phyloP scores from a whole-genome alignment of 1,284 basidiomycete species.

The Cutaneotrichosporon sp. region DNA sequence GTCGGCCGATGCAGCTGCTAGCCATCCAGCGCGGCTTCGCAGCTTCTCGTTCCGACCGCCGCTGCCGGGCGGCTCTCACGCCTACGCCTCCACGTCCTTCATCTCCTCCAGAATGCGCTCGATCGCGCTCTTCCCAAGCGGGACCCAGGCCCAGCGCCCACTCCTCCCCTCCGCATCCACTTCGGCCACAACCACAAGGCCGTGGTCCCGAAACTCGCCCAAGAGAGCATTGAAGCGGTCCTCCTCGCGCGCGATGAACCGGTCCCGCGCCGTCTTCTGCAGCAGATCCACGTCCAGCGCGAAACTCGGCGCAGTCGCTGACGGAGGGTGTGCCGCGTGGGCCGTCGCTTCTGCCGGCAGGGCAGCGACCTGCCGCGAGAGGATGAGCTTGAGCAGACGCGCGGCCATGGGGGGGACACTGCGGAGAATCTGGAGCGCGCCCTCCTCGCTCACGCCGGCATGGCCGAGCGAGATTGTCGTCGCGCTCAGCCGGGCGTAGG shows the following conservation, averaged over 20 bases:
- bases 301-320: conserved; percentile 34
- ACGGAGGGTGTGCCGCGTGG: conserved; percentile 20
- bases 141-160: conserved; percentile 67
- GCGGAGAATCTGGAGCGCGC: conserved; percentile 73
- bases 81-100: conserved; percentile 29
- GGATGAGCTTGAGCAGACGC: conserved; percentile 67
- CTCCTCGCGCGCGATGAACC: conserved; percentile 82
- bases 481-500: conserved; percentile 44
- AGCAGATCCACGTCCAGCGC: conserved; percentile 45
- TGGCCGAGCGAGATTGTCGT: conserved; percentile 29
- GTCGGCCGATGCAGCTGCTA: too few species aligned
- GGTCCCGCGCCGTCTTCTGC: conserved; percentile 51
- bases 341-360: conserved; percentile 50
- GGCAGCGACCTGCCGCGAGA: conserved; percentile 59
- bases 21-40: too few species aligned
- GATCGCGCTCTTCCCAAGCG: conserved; percentile 62
- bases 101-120: conserved; percentile 41
- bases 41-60: too few species aligned
- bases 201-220: conserved; percentile 84
- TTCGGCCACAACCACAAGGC: conserved; percentile 60
- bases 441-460: conserved; percentile 66
- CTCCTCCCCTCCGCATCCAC: conserved; percentile 40
- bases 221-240: conserved; percentile 72
- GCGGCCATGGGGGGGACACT: conserved; percentile 82
- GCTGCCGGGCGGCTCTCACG: too few species aligned